Base-by-base conservation (phyloP, 1,284 basidiomycete species). In the Ganoderma boninense region DNA sequence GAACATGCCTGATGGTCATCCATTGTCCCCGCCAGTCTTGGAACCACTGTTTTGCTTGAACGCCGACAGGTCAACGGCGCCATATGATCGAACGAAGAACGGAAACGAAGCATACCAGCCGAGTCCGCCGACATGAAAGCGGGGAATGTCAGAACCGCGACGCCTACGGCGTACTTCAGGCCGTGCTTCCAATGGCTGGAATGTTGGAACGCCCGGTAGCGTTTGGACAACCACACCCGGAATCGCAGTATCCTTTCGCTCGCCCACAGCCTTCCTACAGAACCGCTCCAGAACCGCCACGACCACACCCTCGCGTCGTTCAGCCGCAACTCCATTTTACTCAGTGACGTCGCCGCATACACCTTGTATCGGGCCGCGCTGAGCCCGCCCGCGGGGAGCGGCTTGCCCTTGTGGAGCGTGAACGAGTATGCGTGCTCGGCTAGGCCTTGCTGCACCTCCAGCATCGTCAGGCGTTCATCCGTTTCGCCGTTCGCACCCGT, bases 161-260 rank as follows among this genome's bases (percentile, higher is more conserved):
- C 83, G 4, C 87, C 86, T 4, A 80, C 75, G 4, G 85, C 84
- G 73, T 85, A 86, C 74, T 87, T 87, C 38, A 84, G 66, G 2
- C 85, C 86, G 75, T 87, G 86, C 49, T 80, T 77, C 46, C 87
- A 69, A 74, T 87, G 85, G 35, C 79, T 80, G 5, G 87, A 87
- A 69, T 84, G 82, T 68, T 81, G 72, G 11, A 83, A 63, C 6
- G 79, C 67, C 43, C 81, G 77, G 29, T 83, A 61, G 40, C 77
- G 54, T 62, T 75, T 75, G 29, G 85, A 84, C n/a, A 85, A 64
- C 56, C 74, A 64, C 43, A 87, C 71, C 6, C 85, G 77, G 1
- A 77, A 43, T 1, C 74, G 76, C n/a, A 87, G 71, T 14, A 79
- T 76, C 26, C 69, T 65, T 8, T 79, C 77, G 65, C 74, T 79